Evolutionary conservation across 352 stramenopile species (phyloP), one percentile per base, ranked within the genome.

Genomic region (Globisporangium canariense): DNA sequence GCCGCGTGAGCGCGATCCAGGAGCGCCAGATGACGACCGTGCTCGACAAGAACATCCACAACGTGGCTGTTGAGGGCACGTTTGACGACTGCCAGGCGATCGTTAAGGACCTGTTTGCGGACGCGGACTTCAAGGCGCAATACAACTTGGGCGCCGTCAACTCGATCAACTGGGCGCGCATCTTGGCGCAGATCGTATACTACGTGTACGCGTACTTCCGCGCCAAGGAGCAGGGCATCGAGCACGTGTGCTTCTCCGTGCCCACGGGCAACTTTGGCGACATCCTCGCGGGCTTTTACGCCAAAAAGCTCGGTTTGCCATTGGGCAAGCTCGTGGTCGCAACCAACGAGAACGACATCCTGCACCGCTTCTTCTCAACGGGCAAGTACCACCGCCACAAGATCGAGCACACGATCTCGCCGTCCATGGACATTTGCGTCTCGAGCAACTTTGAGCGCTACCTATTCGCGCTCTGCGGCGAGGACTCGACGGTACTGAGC

Each of bases 311-410:
- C 6, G 97, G 97, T 53, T 70, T 99, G 22, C 96, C 96, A 0
- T 88, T 99, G 55, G 94, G 89, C 28, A 96, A 98, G 71, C 86
- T 99, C 25, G 87, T 99, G 45, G 95, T 99, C 34, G 96, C 97
- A n/a, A 99, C 97, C 11, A 99, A 99, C 77, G 97, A 99, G 77
- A 99, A 99, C 75, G 97, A 99, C 69, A 99, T 99, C 66, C 78
- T 99, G 25, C 94, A 99, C 76, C 88, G 94, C 55, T 99, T 99
- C 78, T 99, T 99, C 74, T 91, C 86, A 18, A 96, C 88, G 57
- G 97, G 97, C 65, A 96, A 98, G 72, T 99, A 99, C 79, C 93
- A 98, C 62, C 86, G 96, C 53, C 77, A 93, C 68, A 58, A 75
- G 52, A 98, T 99, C 68, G 75, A 92, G 50, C 83, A 98, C 71